A percentile compares a stretch with the other conserved stretches of the same genome.
Conservation (phyloP, 352 stramenopile genomes). For the Phytophthora litchii region DNA sequence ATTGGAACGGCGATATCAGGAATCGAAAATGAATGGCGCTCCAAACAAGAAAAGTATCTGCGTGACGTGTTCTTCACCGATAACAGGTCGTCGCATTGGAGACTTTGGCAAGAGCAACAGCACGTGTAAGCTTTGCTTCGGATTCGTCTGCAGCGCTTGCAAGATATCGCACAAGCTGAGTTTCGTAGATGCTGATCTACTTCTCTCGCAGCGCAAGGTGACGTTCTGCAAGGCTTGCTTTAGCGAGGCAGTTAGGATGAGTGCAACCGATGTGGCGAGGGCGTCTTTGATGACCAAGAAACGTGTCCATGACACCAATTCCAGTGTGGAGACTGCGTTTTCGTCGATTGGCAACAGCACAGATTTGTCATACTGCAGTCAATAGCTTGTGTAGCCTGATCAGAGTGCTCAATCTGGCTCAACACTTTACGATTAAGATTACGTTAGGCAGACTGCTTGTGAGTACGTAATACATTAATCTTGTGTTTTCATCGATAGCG, state of each 20-base stretch:
- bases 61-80: conserved; percentile 8
- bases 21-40: conserved; percentile 4
- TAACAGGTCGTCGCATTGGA: conserved; percentile 8
- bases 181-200: conserved; percentile 6
- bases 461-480: background rate
- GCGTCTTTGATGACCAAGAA: conserved; percentile 1
- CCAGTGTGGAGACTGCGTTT: conserved; percentile 7
- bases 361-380: background rate
- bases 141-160: conserved; percentile 13
- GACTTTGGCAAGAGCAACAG: conserved; percentile 26
- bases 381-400: background rate
- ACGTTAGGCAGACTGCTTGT: background rate
- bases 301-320: conserved; percentile 1
- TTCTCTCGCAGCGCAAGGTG: conserved; percentile 9
- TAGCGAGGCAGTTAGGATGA: conserved; percentile 4
- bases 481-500: background rate
- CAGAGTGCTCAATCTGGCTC: background rate
- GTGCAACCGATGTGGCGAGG: background rate
- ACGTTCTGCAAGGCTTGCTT: conserved; percentile 12
- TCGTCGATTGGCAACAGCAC: conserved; percentile 3
- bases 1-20: conserved; percentile 31
- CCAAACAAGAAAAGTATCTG: conserved; percentile 23
- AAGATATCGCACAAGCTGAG: conserved; percentile 13
- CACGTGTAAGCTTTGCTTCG: conserved; percentile 17
- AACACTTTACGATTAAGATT: background rate